Percentiles rank a stretch among this genome's conserved stretches.
Conservation (phyloP, 1,139 yeast species). For the Wickerhamiella infanticola region DNA sequence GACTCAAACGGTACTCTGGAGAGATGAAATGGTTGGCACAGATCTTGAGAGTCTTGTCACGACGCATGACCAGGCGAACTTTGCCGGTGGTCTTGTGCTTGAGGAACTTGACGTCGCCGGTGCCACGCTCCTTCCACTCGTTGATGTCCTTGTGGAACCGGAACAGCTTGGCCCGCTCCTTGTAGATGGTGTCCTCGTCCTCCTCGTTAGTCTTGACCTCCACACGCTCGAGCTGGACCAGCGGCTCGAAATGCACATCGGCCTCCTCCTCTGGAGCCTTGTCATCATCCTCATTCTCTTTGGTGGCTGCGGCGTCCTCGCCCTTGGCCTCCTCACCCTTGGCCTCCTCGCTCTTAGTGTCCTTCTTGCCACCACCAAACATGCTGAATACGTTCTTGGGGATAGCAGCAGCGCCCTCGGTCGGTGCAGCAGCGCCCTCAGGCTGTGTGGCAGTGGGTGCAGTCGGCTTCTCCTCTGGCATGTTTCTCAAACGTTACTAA, state of each 20-base stretch:
- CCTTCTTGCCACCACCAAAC: slow-evolving; percentile 17
- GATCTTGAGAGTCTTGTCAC: slow-evolving; percentile 94
- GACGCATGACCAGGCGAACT: slow-evolving; percentile 90
- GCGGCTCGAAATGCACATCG: slow-evolving; percentile 92
- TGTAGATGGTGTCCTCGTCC: slow-evolving; percentile 75
- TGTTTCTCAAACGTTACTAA: neutral
- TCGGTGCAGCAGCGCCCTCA: slow-evolving; percentile 1
- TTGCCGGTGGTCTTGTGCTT: slow-evolving; percentile 70
- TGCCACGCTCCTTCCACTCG: slow-evolving; percentile 99
- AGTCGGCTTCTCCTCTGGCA: neutral
- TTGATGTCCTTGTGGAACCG: slow-evolving; percentile 59
- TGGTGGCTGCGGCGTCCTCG: slow-evolving; percentile 25
- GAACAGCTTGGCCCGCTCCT: slow-evolving; percentile 82
- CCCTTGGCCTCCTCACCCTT: slow-evolving; percentile 26
- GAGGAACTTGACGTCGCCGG: slow-evolving; percentile 93
- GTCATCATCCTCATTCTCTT: slow-evolving; percentile 27
- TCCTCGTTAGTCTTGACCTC: slow-evolving; percentile 97
- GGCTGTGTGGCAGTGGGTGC: slow-evolving; percentile 1
- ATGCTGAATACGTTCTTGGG: slow-evolving; percentile 15
- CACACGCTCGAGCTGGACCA: slow-evolving; percentile 86
- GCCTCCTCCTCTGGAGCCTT: slow-evolving; percentile 78
- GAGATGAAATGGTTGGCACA: slow-evolving; percentile 93
- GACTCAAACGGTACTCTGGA: slow-evolving; percentile 71
- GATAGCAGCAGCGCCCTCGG: slow-evolving; percentile 2
- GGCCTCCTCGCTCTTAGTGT: slow-evolving; percentile 10